Conservation (phyloP, 352 stramenopile genomes). For the Phytopythium ostracodes region DNA sequence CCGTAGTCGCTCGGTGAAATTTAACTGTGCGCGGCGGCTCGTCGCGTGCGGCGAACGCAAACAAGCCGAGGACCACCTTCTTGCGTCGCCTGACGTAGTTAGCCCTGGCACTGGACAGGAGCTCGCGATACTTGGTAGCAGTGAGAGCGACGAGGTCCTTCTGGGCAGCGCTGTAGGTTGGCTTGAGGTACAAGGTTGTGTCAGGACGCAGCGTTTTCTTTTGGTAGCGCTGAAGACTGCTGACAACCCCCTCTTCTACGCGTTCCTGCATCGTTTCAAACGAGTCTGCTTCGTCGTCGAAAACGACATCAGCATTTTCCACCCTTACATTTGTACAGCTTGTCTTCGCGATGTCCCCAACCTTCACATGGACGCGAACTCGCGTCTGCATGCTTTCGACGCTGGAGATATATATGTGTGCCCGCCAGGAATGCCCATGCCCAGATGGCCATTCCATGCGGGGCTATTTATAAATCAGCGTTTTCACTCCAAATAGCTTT, state of each 20-base stretch:
- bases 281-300: not conserved
- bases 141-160: not conserved
- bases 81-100: too few relatives aligned
- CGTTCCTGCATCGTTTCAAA: not conserved
- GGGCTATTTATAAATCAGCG: not conserved
- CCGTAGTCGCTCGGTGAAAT: too few relatives aligned
- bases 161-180: not conserved
- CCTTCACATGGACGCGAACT: not conserved
- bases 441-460: not conserved
- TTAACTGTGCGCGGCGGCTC: too few relatives aligned
- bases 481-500: too few relatives aligned
- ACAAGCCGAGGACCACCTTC: too few relatives aligned
- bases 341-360: not conserved
- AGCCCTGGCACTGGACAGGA: too few relatives aligned
- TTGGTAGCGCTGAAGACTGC: not conserved
- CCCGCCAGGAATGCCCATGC: not conserved
- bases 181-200: not conserved
- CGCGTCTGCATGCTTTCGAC: not conserved
- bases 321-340: not conserved
- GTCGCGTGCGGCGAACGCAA: too few relatives aligned
- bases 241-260: not conserved
- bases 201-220: slow-evolving; percentile 8
- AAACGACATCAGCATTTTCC: not conserved
- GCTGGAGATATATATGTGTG: not conserved
- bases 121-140: too few relatives aligned